Conservation (phyloP, 495 filamentous ascomycete species). For the Neurospora africana region DNA sequence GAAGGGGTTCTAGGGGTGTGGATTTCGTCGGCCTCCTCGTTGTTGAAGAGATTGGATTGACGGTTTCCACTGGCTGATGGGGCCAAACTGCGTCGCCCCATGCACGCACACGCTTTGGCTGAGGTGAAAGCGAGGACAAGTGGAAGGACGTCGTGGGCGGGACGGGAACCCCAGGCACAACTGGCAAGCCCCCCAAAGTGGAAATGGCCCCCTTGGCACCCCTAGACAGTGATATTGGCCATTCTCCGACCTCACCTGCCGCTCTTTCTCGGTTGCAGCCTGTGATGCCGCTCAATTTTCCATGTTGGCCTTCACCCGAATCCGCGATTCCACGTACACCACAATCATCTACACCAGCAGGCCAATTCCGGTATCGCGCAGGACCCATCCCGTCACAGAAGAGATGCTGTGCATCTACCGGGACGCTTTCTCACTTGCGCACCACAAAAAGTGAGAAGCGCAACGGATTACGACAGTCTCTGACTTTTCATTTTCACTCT, state of each 20-base stretch:
- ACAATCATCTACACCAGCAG: not conserved
- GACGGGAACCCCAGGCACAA: not conserved
- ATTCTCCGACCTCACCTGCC: not conserved
- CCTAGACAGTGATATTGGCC: not conserved
- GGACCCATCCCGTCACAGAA: not conserved
- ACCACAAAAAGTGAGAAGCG: not conserved
- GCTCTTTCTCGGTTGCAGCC: not conserved
- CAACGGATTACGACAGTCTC: not conserved
- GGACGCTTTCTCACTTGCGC: not conserved
- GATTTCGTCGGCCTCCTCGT: not conserved
- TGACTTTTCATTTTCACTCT: not conserved
- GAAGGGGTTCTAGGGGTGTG: not conserved
- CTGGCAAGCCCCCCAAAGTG: not conserved
- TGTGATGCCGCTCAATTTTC: not conserved
- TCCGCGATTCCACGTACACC: not conserved
- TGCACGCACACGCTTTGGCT: not conserved
- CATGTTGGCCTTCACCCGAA: not conserved
- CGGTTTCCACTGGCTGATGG: not conserved
- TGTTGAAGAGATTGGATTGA: not conserved
- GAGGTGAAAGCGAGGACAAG: not conserved
- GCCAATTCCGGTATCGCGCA: not conserved
- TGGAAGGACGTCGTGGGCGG: not conserved
- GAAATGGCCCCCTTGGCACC: not conserved
- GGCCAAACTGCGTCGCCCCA: not conserved
- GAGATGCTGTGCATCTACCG: not conserved